Evolutionary conservation across 2,329 filamentous ascomycete genomes (phyloP), one percentile per base, ranked within the genome.

Genomic region (Magnaporthales sp.): DNA sequence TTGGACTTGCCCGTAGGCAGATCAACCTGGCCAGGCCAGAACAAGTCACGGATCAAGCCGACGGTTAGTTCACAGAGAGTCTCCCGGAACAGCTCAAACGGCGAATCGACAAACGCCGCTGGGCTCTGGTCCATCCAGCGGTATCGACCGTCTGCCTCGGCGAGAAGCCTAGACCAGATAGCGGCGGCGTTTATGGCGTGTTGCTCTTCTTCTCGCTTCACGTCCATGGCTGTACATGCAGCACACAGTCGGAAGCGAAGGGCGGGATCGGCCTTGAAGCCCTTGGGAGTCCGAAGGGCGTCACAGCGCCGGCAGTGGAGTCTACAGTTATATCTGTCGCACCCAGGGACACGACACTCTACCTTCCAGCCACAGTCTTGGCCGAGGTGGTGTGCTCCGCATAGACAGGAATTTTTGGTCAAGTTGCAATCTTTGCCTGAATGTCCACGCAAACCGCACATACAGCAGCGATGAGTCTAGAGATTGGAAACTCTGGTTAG

Each of bases 281-380:
- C 60, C 26, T 62, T 29, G 2, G 60, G 60, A 3, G 60, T n/a
- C 60, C 19, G 22, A 8, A 58, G 22, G 22, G 64, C 70, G 3
- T 74, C 76, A 29, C 77, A 79, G 62, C 72, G 73, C n/a, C 70
- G 72, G 66, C 77, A 79, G 66, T 79, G 77, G 22, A 77, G 8
- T 3, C 73, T 71, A 63, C 77, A 79, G 7, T 76, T 69, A 61
- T 75, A 79, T 24, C 72, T 70, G 13, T 72, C 67, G 64, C 77
- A 79, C 13, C 71, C 72, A 9, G 67, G 31, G 2, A 70, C 76
- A 15, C 70, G 67, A 54, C 77, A 79, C 30, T 73, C 75, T 5
- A 77, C 74, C 30, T 77, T 75, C 76, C 76, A 79, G n/a, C 75
- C 71, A 51, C 77, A 79, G 65, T 78, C 76, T 68, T 79, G 77